Percentiles rank a stretch among this genome's conserved stretches.
Evolutionary conservation across 2,329 filamentous ascomycete species (phyloP).

Genomic region (Ceratocystis smalleyi): DNA sequence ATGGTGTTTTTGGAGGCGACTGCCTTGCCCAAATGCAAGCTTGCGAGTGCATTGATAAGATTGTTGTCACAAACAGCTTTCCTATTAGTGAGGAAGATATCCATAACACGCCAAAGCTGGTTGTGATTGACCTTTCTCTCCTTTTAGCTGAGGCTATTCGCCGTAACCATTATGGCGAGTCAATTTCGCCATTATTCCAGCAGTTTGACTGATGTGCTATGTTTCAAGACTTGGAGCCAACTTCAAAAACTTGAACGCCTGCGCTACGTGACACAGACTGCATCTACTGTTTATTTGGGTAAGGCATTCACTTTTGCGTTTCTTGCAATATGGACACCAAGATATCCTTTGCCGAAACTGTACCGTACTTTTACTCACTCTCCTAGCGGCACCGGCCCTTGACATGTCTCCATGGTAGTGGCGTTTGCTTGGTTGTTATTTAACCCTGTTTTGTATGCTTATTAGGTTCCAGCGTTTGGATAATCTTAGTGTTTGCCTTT

Average conservation of each 20-base stretch:
- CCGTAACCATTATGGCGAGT: conserved; percentile 91
- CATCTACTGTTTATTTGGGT: conserved; percentile 3
- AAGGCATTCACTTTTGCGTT: conserved; percentile 2
- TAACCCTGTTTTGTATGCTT: neutral
- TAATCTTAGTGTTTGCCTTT: conserved; percentile 6
- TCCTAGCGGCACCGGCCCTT: neutral
- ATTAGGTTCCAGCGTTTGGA: neutral
- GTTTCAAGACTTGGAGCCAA: neutral
- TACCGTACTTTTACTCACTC: neutral
- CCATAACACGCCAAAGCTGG: conserved; percentile 61
- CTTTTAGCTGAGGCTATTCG: conserved; percentile 84
- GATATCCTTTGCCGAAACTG: neutral
- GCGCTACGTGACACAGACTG: neutral
- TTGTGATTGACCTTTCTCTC: conserved; percentile 76
- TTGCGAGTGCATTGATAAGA: conserved; percentile 84
- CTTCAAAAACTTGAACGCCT: neutral
- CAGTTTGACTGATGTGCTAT: conserved; percentile 38
- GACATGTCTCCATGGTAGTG: neutral
- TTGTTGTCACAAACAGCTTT: conserved; percentile 95
- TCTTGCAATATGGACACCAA: neutral
- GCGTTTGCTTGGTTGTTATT: neutral
- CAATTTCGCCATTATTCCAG: conserved; percentile 55
- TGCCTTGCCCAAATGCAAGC: conserved; percentile 78
- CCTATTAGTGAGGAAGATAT: conserved; percentile 66
- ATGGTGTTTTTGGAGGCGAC: conserved; percentile 84